phyloP scores from a whole-genome alignment of 163 green algal genomes.

The Prototheca wickerhamii region DNA sequence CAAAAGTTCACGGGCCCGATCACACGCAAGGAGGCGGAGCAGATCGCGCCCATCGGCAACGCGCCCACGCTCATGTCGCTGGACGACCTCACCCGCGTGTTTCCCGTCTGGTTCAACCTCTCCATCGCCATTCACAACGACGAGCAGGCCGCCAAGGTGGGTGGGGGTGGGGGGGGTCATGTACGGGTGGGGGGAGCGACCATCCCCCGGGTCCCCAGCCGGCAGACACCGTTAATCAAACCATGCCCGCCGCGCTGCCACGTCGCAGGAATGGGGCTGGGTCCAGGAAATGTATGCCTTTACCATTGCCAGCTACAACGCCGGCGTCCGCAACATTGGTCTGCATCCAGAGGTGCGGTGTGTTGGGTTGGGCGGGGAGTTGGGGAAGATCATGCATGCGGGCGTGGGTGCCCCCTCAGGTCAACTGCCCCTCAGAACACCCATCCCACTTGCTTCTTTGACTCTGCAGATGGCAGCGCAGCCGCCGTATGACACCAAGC shows the following conservation, averaged over 20 bases:
- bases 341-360: background rate
- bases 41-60: conserved; percentile 82
- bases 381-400: background rate
- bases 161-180: background rate
- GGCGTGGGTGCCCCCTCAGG: background rate
- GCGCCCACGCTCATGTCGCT: conserved; percentile 73
- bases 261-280: conserved; percentile 26
- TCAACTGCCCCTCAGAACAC: background rate
- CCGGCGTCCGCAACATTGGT: conserved; percentile 40
- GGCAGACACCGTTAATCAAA: background rate
- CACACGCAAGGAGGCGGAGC: conserved; percentile 44
- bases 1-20: conserved; percentile 59
- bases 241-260: no score
- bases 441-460: background rate
- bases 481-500: conserved; percentile 57
- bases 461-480: conserved; percentile 58
- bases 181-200: background rate
- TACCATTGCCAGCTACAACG: conserved; percentile 59
- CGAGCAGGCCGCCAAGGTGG: conserved; percentile 42
- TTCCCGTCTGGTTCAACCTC: conserved; percentile 72
- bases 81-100: conserved; percentile 60
- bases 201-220: no score
- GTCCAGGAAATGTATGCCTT: conserved; percentile 89
- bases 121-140: conserved; percentile 74
- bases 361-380: background rate